phyloP scores from a whole-genome alignment of 768 basidiomycete species.

The Mycena metata region DNA sequence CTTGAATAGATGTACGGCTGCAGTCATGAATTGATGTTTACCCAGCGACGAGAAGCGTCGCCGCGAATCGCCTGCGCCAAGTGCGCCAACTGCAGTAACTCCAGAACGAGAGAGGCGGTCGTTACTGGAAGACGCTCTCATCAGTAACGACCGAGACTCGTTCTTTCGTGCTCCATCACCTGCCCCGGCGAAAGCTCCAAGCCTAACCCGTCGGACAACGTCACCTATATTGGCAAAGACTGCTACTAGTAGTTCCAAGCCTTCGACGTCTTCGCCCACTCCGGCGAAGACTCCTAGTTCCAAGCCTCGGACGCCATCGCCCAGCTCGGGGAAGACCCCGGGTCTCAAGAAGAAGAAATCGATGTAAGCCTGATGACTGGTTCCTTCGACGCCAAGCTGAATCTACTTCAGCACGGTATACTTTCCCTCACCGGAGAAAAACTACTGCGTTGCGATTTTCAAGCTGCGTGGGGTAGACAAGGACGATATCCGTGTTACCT shows the following conservation, averaged over 20 bases:
- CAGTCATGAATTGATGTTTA: background rate
- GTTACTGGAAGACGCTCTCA: slow-evolving; percentile 33
- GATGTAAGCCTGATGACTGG: slow-evolving; percentile 48
- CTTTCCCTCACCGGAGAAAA: slow-evolving; percentile 60
- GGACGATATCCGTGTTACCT: slow-evolving; percentile 67
- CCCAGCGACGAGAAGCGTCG: slow-evolving; percentile 11
- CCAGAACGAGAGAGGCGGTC: slow-evolving; percentile 32
- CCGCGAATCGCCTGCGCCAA: slow-evolving; percentile 18
- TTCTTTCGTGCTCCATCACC: slow-evolving; percentile 30
- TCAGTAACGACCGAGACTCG: slow-evolving; percentile 24
- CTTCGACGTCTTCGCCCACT: too few relatives aligned
- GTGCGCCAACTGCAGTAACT: slow-evolving; percentile 19
- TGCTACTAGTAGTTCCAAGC: too few relatives aligned
- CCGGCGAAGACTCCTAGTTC: too few relatives aligned
- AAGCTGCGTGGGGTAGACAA: slow-evolving; percentile 64
- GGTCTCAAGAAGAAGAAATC: slow-evolving; percentile 57
- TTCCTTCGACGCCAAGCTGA: too few relatives aligned
- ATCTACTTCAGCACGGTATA: slow-evolving; percentile 54
- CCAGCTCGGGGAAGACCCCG: slow-evolving; percentile 45
- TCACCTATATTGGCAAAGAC: slow-evolving; percentile 43
- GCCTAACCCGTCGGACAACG: slow-evolving; percentile 18
- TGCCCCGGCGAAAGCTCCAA: slow-evolving; percentile 40
- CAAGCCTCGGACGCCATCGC: slow-evolving; percentile 27
- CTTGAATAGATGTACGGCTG: background rate
- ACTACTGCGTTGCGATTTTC: slow-evolving; percentile 64